These are phyloP conservation scores for Cymbomonas tetramitiformis DNA, from an alignment of 139 green algal genomes.

Conservation along the genomic window DNA sequence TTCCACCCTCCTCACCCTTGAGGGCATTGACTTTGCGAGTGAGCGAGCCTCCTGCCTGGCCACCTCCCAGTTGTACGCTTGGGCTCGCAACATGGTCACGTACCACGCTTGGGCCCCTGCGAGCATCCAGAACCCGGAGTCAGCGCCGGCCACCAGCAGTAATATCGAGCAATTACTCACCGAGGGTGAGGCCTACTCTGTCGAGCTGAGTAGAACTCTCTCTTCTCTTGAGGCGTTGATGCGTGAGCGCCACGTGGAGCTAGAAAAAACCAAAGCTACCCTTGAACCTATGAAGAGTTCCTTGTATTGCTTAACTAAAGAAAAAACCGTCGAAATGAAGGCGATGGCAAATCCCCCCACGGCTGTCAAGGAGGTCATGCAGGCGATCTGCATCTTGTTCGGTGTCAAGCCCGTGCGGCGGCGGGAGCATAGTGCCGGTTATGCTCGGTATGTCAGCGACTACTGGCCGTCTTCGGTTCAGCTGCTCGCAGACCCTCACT, in stretches of 20 bases:
- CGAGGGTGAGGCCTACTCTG: conserved; percentile 47
- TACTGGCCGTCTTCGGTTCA: conserved; percentile 34
- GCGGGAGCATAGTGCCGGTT: too few relatives aligned
- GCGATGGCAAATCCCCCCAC: conserved; percentile 61
- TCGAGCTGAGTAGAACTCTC: conserved; percentile 37
- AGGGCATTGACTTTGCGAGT: too few relatives aligned
- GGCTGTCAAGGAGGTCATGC: conserved; percentile 37
- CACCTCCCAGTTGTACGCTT: too few relatives aligned
- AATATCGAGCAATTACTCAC: conserved; percentile 14
- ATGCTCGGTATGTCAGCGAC: conserved; percentile 33
- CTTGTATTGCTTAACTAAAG: conserved; percentile 77
- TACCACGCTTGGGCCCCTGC: too few relatives aligned
- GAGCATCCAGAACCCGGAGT: too few relatives aligned
- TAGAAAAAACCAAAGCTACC: conserved; percentile 61
- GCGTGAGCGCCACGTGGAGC: conserved; percentile 46
- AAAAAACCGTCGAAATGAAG: conserved; percentile 70
- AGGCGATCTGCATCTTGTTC: conserved; percentile 37
- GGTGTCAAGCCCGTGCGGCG: conserved; percentile 33
- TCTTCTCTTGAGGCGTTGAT: conserved; percentile 70
- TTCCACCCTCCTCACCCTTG: too few relatives aligned
- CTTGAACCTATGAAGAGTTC: conserved; percentile 68
- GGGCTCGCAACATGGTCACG: too few relatives aligned
- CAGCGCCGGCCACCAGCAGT: too few relatives aligned
- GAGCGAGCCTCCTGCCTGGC: too few relatives aligned
- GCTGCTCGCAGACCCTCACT: conserved; percentile 52